These are phyloP conservation scores for Paraglomus brasilianum DNA, from an alignment of 192 early-diverging fungal genomes.

Conservation along the genomic window DNA sequence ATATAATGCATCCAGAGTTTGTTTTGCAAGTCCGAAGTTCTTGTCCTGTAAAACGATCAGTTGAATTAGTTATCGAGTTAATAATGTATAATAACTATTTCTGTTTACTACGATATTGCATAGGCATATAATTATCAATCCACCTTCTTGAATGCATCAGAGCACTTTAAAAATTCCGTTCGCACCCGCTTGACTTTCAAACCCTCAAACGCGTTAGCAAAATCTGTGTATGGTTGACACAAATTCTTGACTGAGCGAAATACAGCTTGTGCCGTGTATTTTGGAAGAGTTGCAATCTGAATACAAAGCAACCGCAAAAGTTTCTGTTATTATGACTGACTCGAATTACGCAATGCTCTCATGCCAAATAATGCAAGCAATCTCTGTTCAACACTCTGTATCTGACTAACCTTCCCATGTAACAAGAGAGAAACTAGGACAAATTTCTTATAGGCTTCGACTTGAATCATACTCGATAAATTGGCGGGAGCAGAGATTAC, in stretches of 20 bases:
- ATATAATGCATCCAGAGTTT: slow-evolving; percentile 44
- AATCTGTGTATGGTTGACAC: slow-evolving; percentile 52
- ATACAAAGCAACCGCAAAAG: not conserved
- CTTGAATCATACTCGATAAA: slow-evolving; percentile 64
- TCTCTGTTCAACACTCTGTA: not conserved
- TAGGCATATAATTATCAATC: not conserved
- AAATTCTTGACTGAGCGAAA: slow-evolving; percentile 43
- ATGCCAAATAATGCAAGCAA: no score
- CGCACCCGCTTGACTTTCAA: slow-evolving; percentile 42
- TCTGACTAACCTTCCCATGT: slow-evolving; percentile 46
- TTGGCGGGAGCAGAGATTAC: slow-evolving; percentile 65
- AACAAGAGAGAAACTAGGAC: slow-evolving; percentile 61
- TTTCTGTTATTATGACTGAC: not conserved
- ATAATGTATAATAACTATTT: not conserved
- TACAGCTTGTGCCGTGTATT: slow-evolving; percentile 51
- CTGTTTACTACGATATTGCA: no score
- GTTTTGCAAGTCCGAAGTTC: slow-evolving; percentile 65
- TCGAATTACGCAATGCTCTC: not conserved
- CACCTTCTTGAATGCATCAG: slow-evolving; percentile 38
- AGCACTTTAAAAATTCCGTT: slow-evolving; percentile 43
- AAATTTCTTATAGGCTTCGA: slow-evolving; percentile 75
- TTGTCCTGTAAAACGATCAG: slow-evolving; percentile 47
- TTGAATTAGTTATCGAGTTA: not conserved
- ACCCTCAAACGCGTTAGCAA: slow-evolving; percentile 60
- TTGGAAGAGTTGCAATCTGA: slow-evolving; percentile 47